Percentiles rank a stretch among this genome's conserved stretches.
phyloP scores from a whole-genome alignment of 805 yeast species.

The Myxozyma neotropica region DNA sequence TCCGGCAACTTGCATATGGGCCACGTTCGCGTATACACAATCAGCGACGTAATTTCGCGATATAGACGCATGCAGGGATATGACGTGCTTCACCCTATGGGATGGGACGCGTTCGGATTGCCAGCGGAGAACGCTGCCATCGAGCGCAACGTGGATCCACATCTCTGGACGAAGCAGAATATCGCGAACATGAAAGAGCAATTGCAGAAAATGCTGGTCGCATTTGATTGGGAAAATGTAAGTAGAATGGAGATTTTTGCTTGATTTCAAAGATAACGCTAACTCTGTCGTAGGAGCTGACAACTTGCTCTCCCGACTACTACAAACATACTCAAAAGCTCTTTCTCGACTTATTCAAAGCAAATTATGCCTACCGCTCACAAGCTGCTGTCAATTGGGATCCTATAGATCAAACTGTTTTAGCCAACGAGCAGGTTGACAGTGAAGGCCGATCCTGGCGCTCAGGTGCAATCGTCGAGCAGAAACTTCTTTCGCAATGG shows the following conservation, averaged over 20 bases:
- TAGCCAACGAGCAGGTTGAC: conserved; percentile 97
- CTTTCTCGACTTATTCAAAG: conserved; percentile 68
- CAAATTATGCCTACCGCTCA: conserved; percentile 82
- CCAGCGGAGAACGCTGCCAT: conserved; percentile 99
- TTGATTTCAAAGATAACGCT: too few relatives aligned
- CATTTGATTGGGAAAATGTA: conserved; percentile 81
- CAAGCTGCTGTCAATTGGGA: conserved; percentile 97
- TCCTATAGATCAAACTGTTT: conserved; percentile 90
- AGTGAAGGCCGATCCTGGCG: conserved; percentile 91
- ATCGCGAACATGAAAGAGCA: conserved; percentile 86
- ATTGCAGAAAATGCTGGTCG: conserved; percentile 73
- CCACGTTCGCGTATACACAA: conserved; percentile 88
- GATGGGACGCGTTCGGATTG: conserved; percentile 98
- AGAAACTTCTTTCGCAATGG: conserved; percentile 83
- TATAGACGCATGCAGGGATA: conserved; percentile 75
- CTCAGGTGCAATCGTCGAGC: conserved; percentile 93
- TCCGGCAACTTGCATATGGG: conserved; percentile 93
- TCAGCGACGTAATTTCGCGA: conserved; percentile 80
- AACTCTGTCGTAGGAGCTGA: conserved; percentile 57
- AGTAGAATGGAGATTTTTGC: too few relatives aligned
- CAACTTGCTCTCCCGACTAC: conserved; percentile 84
- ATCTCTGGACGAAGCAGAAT: conserved; percentile 78
- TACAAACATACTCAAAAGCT: conserved; percentile 92
- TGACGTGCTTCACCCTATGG: conserved; percentile 92
- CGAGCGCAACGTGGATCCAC: conserved; percentile 77